Evolutionary conservation across 2,329 filamentous ascomycete genomes (phyloP).

Genomic region (Dendryphion nanum): DNA sequence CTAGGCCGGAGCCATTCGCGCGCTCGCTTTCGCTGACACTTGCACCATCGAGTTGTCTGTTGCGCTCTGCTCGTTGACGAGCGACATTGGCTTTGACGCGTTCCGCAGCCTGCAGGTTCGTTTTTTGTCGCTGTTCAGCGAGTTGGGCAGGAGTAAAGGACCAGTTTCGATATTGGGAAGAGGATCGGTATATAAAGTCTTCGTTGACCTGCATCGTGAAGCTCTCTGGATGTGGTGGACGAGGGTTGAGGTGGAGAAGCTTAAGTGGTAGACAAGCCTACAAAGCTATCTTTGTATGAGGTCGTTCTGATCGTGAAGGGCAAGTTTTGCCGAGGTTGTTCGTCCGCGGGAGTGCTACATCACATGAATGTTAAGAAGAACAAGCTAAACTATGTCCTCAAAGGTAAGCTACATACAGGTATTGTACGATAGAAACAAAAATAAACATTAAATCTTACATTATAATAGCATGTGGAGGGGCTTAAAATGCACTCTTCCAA

Average conservation of each 20-base stretch:
- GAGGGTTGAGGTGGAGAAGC: not conserved
- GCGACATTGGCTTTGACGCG: conserved; percentile 60
- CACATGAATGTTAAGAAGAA: too few relatives aligned
- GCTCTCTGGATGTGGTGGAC: too few relatives aligned
- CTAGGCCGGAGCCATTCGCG: conserved; percentile 20
- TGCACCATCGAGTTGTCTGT: conserved; percentile 28
- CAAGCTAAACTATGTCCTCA: too few relatives aligned
- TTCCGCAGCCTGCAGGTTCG: conserved; percentile 75
- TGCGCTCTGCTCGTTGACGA: conserved; percentile 43
- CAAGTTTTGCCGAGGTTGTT: too few relatives aligned
- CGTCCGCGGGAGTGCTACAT: too few relatives aligned
- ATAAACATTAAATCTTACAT: too few relatives aligned
- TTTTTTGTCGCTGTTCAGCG: conserved; percentile 68
- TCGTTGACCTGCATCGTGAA: conserved; percentile 62
- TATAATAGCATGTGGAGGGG: too few relatives aligned
- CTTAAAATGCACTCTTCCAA: too few relatives aligned
- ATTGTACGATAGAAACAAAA: too few relatives aligned
- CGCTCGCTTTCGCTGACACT: conserved; percentile 24
- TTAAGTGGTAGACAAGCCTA: not conserved
- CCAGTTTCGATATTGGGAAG: conserved; percentile 90
- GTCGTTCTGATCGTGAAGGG: too few relatives aligned
- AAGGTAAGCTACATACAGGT: too few relatives aligned
- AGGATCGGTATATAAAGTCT: conserved; percentile 86
- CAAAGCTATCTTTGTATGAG: too few relatives aligned
- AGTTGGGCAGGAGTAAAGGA: conserved; percentile 79